Conservation (phyloP, 257 asterid genomes). For the Fraxinus anomala region DNA sequence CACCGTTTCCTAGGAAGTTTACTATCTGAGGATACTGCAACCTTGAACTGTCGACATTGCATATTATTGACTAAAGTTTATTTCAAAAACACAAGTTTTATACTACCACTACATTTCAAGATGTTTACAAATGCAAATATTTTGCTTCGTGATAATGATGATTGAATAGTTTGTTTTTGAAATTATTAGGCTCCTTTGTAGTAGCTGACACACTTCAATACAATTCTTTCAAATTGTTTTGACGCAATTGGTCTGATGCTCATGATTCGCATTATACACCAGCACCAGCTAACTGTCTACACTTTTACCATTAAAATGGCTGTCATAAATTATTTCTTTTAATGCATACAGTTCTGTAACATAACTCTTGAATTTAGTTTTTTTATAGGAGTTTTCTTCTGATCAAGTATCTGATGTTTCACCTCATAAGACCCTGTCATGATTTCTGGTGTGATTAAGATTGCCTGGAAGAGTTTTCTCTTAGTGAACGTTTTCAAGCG, state of each 20-base stretch:
- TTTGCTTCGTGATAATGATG: conserved; percentile 12
- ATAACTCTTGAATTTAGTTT: neutral
- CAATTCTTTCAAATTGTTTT: conserved; percentile 79
- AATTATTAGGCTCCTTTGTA: conserved; percentile 75
- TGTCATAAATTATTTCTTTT: neutral
- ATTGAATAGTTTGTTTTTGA: conserved; percentile 35
- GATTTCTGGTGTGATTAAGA: neutral
- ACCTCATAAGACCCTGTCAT: neutral
- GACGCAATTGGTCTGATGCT: conserved; percentile 98
- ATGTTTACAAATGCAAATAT: conserved; percentile 8
- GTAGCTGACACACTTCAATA: conserved; percentile 85
- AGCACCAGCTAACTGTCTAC: conserved; percentile 75
- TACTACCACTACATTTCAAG: neutral
- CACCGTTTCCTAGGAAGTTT: neutral
- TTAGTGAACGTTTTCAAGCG: neutral
- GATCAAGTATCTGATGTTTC: neutral
- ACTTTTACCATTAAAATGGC: conserved; percentile 1
- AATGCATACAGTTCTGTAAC: neutral
- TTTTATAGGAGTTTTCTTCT: neutral
- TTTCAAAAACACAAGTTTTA: neutral
- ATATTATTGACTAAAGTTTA: neutral
- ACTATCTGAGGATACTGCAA: neutral
- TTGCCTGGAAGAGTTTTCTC: neutral
- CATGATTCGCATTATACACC: conserved; percentile 96
- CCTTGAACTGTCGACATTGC: neutral